Base-by-base conservation (phyloP, 2,329 filamentous ascomycete genomes). In the Pseudogymnoascus sp. region DNA sequence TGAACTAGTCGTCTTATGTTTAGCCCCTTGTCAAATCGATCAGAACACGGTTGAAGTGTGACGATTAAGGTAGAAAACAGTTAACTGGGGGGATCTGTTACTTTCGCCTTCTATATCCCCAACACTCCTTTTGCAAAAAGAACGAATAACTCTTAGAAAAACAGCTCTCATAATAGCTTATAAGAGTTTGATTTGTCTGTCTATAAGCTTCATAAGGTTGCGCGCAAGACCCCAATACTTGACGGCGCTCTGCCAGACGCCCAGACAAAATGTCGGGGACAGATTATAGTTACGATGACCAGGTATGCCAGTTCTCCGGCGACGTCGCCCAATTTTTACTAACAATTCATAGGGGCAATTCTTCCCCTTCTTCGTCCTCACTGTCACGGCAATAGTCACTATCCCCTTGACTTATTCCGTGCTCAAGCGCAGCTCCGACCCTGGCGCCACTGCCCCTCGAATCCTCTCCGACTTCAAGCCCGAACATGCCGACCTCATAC, bases 351-450 rank as follows among this genome's bases (percentile, higher is more conserved):
- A 94, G 85, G 92, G 92, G 70, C 90, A 97, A 84, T 97, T 97
- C 81, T 99, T 97, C 82, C 94, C 95, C 69, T 96, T 96, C 84
- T 99, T 99, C 81, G 88, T 97, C 77, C 87, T 97, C 73, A 97
- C 92, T 45, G 82, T 97, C 71, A 86, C 88, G 65, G 87, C 87
- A 72, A 85, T 99, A 68, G 83, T 97, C 76, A 97, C 94, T 35
- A 78, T 96, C 63, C 92, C 93, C 65, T 82, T 96, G 71, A 96
- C 93, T 70, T 96, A 95, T 77, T 89, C 87, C 67, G 86, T 96
- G 69, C 82, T 97, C 71, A 88, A 87, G 73, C 86, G 90, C 48
- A 89, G 84, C 74, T 90, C 79, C 67, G 79, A 92, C 70, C 85
- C 90, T 67, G 88, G 92, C 73, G 88, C 87, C 67, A 89, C 89